Base-by-base conservation (phyloP, 2,329 filamentous ascomycete genomes). In the Pseudogymnoascus sp. region DNA sequence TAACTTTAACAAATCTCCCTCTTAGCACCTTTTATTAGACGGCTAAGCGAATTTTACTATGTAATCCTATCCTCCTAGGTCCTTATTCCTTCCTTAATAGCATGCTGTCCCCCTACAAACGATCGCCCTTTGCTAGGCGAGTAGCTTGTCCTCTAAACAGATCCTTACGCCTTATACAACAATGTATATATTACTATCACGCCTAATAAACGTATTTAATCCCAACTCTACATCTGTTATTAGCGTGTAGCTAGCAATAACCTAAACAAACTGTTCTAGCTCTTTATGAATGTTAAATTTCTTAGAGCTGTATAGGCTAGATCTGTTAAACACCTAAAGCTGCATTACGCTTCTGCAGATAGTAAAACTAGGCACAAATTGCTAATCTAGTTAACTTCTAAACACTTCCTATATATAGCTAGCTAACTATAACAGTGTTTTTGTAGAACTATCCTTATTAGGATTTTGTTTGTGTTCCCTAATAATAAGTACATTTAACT, bases 1-100 rank as follows among this genome's bases (percentile, higher is more conserved):
- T 4, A 43, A 21, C 39, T 21, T 43, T 16, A 21, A 43, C 16
- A 43, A 43, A 43, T 43, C 39, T 65, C 68, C 63, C 60, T 70
- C 71, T 6, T 65, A 59, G 43, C 61, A 39, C 61, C 66, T 68
- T 68, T 70, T 71, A 41, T 72, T 67, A 43, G 67, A 73, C 31
- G 63, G 66, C 70, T 67, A 74, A 45, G 69, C 68, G 63, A 74
- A 74, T 64, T 74, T 74, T n/a, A 69, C 67, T 5, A 74, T 66
- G 37, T 66, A 64, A 35, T 68, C 58, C 65, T 60, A 65, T 37
- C 70, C 59, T 33, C 37, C 68, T 21, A 63, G 65, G 59, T 59
- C 62, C 61, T 26, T 35, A 62, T 59, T 67, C 64, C 61, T 62
- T 60, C 49, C 61, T 62, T 29, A n/a, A 65, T 65, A 72, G 55